These are phyloP conservation scores for Marasmius fiardii DNA, from an alignment of 1,284 basidiomycete species.

Conservation along the genomic window DNA sequence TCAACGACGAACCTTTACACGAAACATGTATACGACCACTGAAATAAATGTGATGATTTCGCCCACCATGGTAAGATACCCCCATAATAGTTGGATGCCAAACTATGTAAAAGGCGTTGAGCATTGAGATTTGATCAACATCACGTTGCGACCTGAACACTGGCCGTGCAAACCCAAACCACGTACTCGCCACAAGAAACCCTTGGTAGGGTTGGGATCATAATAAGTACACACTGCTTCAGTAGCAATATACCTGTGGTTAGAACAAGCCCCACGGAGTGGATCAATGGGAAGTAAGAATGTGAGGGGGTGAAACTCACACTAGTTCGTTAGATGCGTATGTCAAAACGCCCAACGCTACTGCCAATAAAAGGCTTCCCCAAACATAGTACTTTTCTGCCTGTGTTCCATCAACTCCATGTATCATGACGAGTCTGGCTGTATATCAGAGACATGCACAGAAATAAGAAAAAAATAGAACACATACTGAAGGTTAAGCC, in stretches of 20 bases:
- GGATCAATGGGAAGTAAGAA: background rate
- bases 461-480: too few species aligned
- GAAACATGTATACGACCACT: background rate
- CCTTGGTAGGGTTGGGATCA: background rate
- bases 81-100: background rate
- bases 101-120: background rate
- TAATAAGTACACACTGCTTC: background rate
- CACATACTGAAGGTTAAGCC: background rate
- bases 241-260: background rate
- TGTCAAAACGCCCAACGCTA: background rate
- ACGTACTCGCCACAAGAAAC: background rate
- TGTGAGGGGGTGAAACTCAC: background rate
- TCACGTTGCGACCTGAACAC: background rate
- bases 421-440: conserved; percentile 1
- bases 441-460: background rate
- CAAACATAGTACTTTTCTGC: background rate
- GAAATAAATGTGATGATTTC: background rate
- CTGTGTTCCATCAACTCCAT: background rate
- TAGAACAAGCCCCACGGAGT: background rate
- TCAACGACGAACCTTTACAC: background rate
- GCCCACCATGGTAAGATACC: background rate
- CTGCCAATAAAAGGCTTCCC: background rate
- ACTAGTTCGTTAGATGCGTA: background rate
- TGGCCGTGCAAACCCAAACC: background rate
- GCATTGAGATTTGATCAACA: too few species aligned